Base-by-base conservation (phyloP, 768 basidiomycete genomes). In the Trametes elegans region DNA sequence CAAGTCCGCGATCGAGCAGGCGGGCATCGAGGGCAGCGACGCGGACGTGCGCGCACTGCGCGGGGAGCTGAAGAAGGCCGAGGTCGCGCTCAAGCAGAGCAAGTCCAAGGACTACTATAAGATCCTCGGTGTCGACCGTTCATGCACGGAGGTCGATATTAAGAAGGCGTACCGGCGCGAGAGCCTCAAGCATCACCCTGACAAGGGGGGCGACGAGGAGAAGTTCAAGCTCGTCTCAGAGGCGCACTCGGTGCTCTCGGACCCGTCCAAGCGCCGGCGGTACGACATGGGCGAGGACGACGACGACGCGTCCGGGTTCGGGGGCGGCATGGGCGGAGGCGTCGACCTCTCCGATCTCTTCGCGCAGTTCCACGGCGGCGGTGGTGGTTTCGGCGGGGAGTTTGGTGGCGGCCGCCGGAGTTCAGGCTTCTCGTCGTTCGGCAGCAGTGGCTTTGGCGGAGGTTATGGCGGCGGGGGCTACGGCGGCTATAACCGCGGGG, bases 121-220 rank as follows among this genome's bases (percentile, higher is more conserved):
- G 73, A 90, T 90, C 62, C 76, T 91, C 14, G 77, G 81, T 18
- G 69, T 90, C 4, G 21, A 75, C 19, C 72, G 82, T 55, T 85
- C 86, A 23, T 86, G 84, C 62, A 73, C 72, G 1, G 88, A 90
- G 24, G 45, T 62, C 4, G 92, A 94, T 24, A 87, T 97, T 63
- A 94, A 90, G 77, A 97, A 94, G 73, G 96, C 81, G 28, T 98
- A 98, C 70, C 79, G 93, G 56, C 79, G 85, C 62, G 90, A 93
- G 72, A 90, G 87, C 64, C 70, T 93, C 68, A 89, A 84, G 62
- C 89, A 91, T 62, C 89, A 91, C 71, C 89, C 89, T 42, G 90
- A 92, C 70, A 92, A 92, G 80, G 93, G 95, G 24, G 95, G 95
- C 26, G 91, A 93, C 67, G 94, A 96, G 64, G 96, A 97, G 66